Evolutionary conservation across 2,329 filamentous ascomycete species (phyloP).

Genomic region (Bipolaris victoriae): DNA sequence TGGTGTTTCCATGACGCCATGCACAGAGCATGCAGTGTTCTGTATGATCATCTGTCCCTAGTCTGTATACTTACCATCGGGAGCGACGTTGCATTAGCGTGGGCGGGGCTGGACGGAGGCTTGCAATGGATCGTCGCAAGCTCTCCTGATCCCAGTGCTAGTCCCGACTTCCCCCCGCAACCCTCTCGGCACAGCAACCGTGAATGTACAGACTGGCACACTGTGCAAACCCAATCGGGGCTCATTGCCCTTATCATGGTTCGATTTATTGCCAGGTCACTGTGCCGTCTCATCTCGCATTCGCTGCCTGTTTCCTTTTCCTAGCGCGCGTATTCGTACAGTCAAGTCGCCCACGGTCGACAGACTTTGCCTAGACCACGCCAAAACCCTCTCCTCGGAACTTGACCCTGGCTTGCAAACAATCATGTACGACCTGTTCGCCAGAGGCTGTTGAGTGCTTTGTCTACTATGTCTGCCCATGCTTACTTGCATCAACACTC

Average conservation of each 20-base stretch:
- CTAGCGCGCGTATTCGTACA: not conserved
- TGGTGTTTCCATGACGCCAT: not conserved
- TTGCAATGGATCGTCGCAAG: constrained; percentile 1
- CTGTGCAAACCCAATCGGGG: not conserved
- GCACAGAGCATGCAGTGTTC: too few relatives aligned
- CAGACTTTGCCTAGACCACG: constrained; percentile 3
- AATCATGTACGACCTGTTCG: constrained; percentile 28
- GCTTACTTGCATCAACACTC: not conserved
- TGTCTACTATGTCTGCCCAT: constrained; percentile 1
- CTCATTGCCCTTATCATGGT: too few relatives aligned
- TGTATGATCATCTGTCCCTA: not conserved
- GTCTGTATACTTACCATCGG: not conserved
- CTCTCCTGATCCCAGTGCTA: constrained; percentile 3
- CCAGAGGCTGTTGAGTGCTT: constrained; percentile 26
- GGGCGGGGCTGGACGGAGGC: constrained; percentile 8
- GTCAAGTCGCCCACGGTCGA: constrained; percentile 13
- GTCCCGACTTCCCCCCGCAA: constrained; percentile 7
- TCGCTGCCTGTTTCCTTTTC: constrained; percentile 1
- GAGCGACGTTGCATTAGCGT: constrained; percentile 15
- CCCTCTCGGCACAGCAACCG: not conserved
- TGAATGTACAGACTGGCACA: too few relatives aligned
- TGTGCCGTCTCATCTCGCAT: not conserved
- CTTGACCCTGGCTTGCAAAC: constrained; percentile 9
- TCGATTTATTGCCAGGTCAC: not conserved
- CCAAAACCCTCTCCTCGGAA: constrained; percentile 9